These are phyloP conservation scores for Patellifolia procumbens DNA, from an alignment of 179 eudicot genomes.

Conservation along the genomic window DNA sequence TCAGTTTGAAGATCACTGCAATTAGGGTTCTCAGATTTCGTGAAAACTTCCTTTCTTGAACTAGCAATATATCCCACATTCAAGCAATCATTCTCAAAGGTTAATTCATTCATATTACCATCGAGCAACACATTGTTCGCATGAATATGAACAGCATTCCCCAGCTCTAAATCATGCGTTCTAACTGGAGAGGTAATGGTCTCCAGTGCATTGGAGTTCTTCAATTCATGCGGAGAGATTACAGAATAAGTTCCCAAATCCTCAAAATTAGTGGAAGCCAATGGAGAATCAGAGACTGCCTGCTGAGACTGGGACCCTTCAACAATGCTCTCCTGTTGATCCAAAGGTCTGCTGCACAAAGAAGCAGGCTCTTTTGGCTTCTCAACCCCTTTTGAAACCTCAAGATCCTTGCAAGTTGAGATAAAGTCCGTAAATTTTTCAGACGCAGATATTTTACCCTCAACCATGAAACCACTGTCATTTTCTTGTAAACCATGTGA, in stretches of 20 bases:
- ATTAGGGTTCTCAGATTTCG: conserved; percentile 23
- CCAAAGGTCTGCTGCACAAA: conserved; percentile 5
- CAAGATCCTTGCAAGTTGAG: conserved; percentile 28
- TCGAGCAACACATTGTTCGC: conserved; percentile 24
- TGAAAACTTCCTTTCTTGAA: conserved; percentile 30
- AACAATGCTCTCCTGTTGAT: conserved; percentile 16
- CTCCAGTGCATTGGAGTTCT: conserved; percentile 27
- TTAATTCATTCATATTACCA: conserved; percentile 12
- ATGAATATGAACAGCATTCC: conserved; percentile 22
- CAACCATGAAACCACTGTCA: conserved; percentile 30
- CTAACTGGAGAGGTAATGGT: conserved; percentile 25
- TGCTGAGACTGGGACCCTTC: conserved; percentile 26
- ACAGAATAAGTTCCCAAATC: conserved; percentile 20
- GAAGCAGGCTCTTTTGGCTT: conserved; percentile 23
- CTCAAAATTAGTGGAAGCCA: conserved; percentile 24
- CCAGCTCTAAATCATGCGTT: conserved; percentile 21
- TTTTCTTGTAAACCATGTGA: conserved; percentile 51
- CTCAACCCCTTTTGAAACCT: conserved; percentile 27
- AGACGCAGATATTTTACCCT: conserved; percentile 19
- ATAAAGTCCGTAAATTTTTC: conserved; percentile 17
- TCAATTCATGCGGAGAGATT: conserved; percentile 22
- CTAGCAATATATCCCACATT: conserved; percentile 14
- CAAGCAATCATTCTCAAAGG: conserved; percentile 26
- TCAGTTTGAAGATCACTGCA: conserved; percentile 8
- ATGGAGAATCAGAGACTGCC: conserved; percentile 23